A percentile compares a stretch with the other conserved stretches of the same genome.
Conservation (phyloP, 257 asterid genomes). For the Linaria vulgaris region DNA sequence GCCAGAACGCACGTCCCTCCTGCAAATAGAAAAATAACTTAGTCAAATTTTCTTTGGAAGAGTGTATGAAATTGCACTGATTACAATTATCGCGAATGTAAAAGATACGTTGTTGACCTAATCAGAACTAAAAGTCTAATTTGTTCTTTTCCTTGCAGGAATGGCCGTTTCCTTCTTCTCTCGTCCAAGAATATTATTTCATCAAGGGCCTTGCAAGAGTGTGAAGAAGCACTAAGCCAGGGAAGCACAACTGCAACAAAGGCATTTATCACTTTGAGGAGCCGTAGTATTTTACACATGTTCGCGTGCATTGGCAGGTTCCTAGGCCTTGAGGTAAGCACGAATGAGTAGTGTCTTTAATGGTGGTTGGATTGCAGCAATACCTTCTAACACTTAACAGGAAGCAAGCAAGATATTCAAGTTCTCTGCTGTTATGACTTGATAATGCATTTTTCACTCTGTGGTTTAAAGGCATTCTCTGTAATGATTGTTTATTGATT, state of each 20-base stretch:
- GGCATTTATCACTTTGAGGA: slow-evolving; percentile 78
- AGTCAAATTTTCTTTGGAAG: background rate
- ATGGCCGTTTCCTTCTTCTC: slow-evolving; percentile 83
- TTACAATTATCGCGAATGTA: too few species aligned
- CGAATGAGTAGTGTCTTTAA: slow-evolving; percentile 12
- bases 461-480: slow-evolving; percentile 7
- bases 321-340: slow-evolving; percentile 91
- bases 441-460: background rate
- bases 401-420: slow-evolving; percentile 17
- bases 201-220: slow-evolving; percentile 59
- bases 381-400: slow-evolving; percentile 21
- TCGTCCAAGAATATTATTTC: slow-evolving; percentile 76
- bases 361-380: slow-evolving; percentile 13
- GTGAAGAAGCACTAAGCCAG: slow-evolving; percentile 94
- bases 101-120: slow-evolving; percentile 16
- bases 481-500: background rate
- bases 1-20: background rate
- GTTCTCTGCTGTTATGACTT: background rate
- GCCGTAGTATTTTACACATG: slow-evolving; percentile 75
- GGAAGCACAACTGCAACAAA: slow-evolving; percentile 76
- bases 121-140: slow-evolving; percentile 21
- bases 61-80: too few species aligned
- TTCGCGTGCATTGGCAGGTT: slow-evolving; percentile 91
- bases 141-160: slow-evolving; percentile 55
- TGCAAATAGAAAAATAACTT: background rate